These are phyloP conservation scores for Ambrosia artemisiifolia DNA, from an alignment of 129 eudicot species.

Conservation along the genomic window DNA sequence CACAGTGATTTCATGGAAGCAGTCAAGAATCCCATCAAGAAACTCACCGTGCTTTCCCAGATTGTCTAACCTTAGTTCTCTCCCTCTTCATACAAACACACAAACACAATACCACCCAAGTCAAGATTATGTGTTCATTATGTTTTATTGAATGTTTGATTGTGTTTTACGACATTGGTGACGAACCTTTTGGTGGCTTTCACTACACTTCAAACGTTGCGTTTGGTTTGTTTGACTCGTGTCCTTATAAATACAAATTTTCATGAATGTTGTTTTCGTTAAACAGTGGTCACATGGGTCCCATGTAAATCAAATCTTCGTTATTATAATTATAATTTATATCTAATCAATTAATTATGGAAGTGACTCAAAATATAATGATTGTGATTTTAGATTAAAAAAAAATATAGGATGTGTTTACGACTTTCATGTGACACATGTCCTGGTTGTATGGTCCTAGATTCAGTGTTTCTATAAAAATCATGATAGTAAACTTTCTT, in stretches of 20 bases:
- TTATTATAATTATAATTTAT: not conserved
- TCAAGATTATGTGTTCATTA: constrained; percentile 1
- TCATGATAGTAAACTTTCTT: too few relatives aligned
- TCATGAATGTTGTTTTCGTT: not conserved
- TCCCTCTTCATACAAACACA: constrained; percentile 20
- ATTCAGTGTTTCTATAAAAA: too few relatives aligned
- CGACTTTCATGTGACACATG: not conserved
- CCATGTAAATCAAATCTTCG: not conserved
- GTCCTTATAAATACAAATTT: constrained; percentile 10
- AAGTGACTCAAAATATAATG: not conserved
- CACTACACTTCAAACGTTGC: constrained; percentile 18
- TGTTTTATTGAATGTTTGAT: constrained; percentile 31
- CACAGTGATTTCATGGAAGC: constrained; percentile 68
- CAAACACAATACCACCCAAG: not conserved
- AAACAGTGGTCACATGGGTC: not conserved
- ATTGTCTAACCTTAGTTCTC: constrained; percentile 30
- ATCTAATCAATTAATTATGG: not conserved
- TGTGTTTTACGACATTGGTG: constrained; percentile 42
- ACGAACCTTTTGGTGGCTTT: constrained; percentile 23
- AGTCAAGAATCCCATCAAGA: constrained; percentile 60
- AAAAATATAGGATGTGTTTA: not conserved
- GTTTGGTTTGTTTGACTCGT: not conserved
- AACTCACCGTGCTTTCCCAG: constrained; percentile 81
- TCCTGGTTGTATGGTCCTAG: too few relatives aligned
- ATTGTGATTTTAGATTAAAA: not conserved